Base-by-base conservation (phyloP, 2,329 filamentous ascomycete species). In the Claviceps humidiphila region DNA sequence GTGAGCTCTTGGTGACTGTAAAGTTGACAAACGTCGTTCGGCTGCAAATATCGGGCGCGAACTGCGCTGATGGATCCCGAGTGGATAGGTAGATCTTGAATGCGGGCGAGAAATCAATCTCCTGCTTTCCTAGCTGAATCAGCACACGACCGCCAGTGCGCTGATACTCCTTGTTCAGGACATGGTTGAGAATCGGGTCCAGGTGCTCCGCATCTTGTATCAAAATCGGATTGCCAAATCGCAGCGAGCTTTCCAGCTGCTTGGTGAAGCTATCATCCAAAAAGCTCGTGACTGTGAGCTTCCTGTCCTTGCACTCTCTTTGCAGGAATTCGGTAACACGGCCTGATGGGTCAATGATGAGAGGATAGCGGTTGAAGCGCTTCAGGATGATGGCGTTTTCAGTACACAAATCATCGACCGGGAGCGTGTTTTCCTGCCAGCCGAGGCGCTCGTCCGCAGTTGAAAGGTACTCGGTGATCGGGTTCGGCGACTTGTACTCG, bases 1-100 rank as follows among this genome's bases (percentile, higher is more conserved):
- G 77, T 75, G 91, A 97, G 78, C 93, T 96, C 72, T 97, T 91
- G 4, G 93, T 98, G 57, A 98, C 91, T 1, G 94, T 97, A 61
- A 98, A 98, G 71, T 98, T 98, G 77, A 98, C 93, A 70, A 98
- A 95, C 0, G 94, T 98, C 6, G 93, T 97, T 63, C 94, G 82
- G 75, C 89, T 95, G 81, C 94, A 98, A 57, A 98, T 89, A 64
- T 98, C 93, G 0, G 93, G 94, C 7, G 93, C 83, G 66, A 98
- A 98, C 7, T 85, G 88, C 26, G 93, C 91, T 43, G 94, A 98
- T 1, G 94, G 94, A 71, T 98, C 93, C 62, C 91, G 80, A 1
- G 94, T 98, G 0, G 91, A 96, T 41, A 98, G 74, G 67, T 95
- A 98, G 37, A 98, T 78, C 71, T 85, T 93, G 77, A 98, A 98